Conservation (phyloP, 306 rosid species). For the Glycine soja region DNA sequence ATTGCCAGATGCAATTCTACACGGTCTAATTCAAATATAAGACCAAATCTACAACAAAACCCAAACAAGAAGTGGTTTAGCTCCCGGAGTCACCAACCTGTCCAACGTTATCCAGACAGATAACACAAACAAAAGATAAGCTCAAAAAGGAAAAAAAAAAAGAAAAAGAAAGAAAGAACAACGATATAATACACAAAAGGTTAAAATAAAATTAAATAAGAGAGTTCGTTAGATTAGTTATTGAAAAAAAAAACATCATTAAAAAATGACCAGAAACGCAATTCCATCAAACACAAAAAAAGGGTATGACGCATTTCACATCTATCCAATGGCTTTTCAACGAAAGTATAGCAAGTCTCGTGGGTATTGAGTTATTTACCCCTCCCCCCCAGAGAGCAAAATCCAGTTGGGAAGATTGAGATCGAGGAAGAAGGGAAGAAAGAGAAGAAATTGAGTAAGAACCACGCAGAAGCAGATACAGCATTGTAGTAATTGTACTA, state of each 20-base stretch:
- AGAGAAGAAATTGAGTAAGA: constrained; percentile 29
- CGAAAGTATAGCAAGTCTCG: too few relatives aligned
- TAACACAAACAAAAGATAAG: constrained; percentile 44
- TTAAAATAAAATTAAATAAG: not conserved
- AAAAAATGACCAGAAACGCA: constrained; percentile 16
- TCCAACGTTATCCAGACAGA: constrained; percentile 50
- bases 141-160: constrained; percentile 38
- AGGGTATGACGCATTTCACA: constrained; percentile 1
- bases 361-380: not conserved
- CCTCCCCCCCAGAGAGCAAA: constrained; percentile 5
- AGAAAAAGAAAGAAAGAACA: not conserved
- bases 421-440: constrained; percentile 13
- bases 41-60: not conserved
- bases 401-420: not conserved
- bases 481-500: not conserved
- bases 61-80: constrained; percentile 44
- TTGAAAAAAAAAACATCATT: not conserved
- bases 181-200: not conserved
- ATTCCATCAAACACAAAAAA: constrained; percentile 17
- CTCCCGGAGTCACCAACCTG: constrained; percentile 50
- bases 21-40: too few relatives aligned
- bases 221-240: constrained; percentile 47
- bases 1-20: constrained; percentile 43
- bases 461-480: not conserved
- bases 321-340: not conserved